Evolutionary conservation across 805 yeast species (phyloP), one percentile per base, ranked within the genome.

Genomic region (Saturnispora galanensis): DNA sequence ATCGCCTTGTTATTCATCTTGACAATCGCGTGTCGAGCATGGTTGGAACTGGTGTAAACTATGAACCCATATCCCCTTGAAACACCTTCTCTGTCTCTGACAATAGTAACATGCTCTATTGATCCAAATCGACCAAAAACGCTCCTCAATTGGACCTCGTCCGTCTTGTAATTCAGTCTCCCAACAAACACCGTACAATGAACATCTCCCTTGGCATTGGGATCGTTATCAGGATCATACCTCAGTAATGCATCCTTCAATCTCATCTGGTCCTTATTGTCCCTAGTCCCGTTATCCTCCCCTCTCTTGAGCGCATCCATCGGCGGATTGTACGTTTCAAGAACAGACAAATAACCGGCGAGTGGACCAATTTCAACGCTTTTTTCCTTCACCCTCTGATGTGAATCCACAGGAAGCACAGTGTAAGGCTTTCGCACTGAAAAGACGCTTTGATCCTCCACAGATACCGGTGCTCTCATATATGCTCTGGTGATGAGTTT

Each of bases 61-160:
- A 88, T 66, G 56, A 90, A 90, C 1, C 83, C 97, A 59, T 90
- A 90, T 0, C 97, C 97, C 48, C 77, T 44, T 21, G 51, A 42
- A 13, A 42, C 41, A 7, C 38, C 45, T 68, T 89, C 74, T 48
- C 66, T 67, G 45, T 79, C 78, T 47, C 76, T 64, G 0, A 82
- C 84, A 1, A 81, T 68, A 28, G 84, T 64, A 0, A 75, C 60
- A 45, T 59, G 71, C 39, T 82, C 89, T 28, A 90, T 77, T 6
- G 74, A 72, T 0, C 97, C 97, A 64, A 67, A 87, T 48, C 66
- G 68, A 21, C 71, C 61, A 52, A 87, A 83, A 33, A 66, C 71
- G 46, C 72, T 71, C 33, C 79, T 79, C 29, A 90, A 59, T 39
- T 87, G 93, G 10, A 77, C 59, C 54, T 87, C 96, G 0, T 76